phyloP scores from a whole-genome alignment of 2,329 filamentous ascomycete species.

The Pochonia chlamydosporia region DNA sequence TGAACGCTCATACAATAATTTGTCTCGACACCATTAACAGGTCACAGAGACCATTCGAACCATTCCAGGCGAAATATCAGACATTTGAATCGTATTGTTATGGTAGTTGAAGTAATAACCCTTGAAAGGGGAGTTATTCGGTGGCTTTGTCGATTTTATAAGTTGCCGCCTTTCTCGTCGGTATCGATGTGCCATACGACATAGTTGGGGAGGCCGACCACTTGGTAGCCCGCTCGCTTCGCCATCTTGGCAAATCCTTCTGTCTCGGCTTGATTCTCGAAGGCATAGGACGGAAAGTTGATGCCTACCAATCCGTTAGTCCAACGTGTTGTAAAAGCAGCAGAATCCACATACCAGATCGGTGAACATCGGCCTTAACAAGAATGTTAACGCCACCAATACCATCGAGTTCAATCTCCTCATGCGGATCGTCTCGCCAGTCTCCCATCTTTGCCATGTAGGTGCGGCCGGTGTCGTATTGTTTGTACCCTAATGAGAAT shows the following conservation, averaged over 20 bases:
- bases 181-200: conserved; percentile 99
- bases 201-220: conserved; percentile 91
- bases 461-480: conserved; percentile 83
- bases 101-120: not conserved
- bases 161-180: conserved; percentile 84
- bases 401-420: conserved; percentile 87
- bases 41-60: conserved; percentile 12
- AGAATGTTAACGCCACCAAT: conserved; percentile 96
- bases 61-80: conserved; percentile 16
- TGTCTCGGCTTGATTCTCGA: conserved; percentile 98
- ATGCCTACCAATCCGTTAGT: conserved; percentile 57
- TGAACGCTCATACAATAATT: conserved; percentile 19
- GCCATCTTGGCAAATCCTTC: conserved; percentile 99
- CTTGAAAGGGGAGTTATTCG: not conserved
- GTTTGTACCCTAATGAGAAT: conserved; percentile 69
- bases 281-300: conserved; percentile 94
- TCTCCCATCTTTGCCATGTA: conserved; percentile 92
- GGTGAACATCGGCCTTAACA: conserved; percentile 95
- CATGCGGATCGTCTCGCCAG: conserved; percentile 85
- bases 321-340: not conserved
- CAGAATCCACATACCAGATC: conserved; percentile 61
- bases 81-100: conserved; percentile 14
- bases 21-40: conserved; percentile 12
- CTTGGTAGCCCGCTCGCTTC: conserved; percentile 87
- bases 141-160: conserved; percentile 23